phyloP scores from a whole-genome alignment of 202 grass and related monocot species.

The Dendrocalamus latiflorus region DNA sequence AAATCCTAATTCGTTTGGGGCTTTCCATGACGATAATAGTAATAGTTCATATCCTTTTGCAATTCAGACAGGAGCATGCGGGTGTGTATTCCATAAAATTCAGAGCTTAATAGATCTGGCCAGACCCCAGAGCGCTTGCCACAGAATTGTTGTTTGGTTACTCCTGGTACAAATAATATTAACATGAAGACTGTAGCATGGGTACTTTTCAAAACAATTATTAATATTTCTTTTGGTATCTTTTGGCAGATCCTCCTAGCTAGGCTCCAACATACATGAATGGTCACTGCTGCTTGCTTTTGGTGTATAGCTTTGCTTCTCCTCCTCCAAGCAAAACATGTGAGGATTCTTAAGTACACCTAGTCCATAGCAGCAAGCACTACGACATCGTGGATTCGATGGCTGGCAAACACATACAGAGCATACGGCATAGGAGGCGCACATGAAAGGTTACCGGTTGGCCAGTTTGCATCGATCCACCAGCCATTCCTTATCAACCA shows the following conservation, averaged over 20 bases:
- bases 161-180: too few species aligned
- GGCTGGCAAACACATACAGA: background rate
- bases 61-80: background rate
- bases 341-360: background rate
- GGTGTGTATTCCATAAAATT: background rate
- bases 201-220: background rate
- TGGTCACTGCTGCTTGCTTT: background rate
- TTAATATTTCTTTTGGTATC: background rate
- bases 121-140: background rate
- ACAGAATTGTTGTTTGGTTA: background rate
- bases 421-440: too few species aligned
- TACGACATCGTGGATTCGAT: background rate
- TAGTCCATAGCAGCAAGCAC: background rate
- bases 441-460: too few species aligned
- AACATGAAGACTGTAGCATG: background rate
- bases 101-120: too few species aligned
- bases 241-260: background rate
- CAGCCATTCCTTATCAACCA: background rate
- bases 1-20: background rate
- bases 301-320: background rate
- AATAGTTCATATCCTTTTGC: background rate
- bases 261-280: background rate
- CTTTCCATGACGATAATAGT: background rate
- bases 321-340: background rate
- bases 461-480: background rate